Conservation (phyloP, 345 rosid genomes). For the Balakata baccata region DNA sequence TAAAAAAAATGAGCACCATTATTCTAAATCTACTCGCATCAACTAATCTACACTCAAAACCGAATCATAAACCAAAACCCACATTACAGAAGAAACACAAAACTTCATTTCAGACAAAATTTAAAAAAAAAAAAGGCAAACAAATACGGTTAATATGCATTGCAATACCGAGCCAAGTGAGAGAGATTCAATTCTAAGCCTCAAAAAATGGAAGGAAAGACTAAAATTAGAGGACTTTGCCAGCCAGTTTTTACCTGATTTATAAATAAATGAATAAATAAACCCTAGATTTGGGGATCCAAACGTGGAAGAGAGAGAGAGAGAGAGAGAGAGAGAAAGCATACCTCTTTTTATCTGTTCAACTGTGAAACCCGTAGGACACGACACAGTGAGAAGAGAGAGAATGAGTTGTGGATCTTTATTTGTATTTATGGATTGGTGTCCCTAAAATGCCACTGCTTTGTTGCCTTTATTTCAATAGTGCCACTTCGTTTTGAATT, state of each 20-base stretch:
- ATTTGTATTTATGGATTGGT: constrained; percentile 11
- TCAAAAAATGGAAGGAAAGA: neutral
- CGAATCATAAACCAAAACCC: neutral
- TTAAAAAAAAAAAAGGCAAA: neutral
- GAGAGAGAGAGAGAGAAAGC: constrained; percentile 18
- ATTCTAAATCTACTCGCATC: neutral
- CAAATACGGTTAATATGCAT: neutral
- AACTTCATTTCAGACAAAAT: too few relatives aligned
- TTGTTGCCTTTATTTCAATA: neutral
- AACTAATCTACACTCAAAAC: neutral
- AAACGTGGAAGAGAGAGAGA: constrained; percentile 11
- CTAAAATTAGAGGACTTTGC: neutral
- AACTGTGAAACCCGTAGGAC: constrained; percentile 25
- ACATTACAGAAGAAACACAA: neutral
- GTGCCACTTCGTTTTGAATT: constrained; percentile 5
- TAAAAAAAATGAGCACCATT: neutral
- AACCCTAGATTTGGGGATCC: constrained; percentile 45
- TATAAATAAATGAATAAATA: too few relatives aligned
- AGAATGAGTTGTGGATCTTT: neutral
- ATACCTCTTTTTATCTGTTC: constrained; percentile 24
- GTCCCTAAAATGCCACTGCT: constrained; percentile 20
- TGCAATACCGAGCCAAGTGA: neutral
- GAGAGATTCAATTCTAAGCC: neutral
- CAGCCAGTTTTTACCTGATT: neutral
- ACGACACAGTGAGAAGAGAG: constrained; percentile 12